Evolutionary conservation across 139 green algal genomes (phyloP), one percentile per base, ranked within the genome.

Genomic region (Diplosphaera chodatii): DNA sequence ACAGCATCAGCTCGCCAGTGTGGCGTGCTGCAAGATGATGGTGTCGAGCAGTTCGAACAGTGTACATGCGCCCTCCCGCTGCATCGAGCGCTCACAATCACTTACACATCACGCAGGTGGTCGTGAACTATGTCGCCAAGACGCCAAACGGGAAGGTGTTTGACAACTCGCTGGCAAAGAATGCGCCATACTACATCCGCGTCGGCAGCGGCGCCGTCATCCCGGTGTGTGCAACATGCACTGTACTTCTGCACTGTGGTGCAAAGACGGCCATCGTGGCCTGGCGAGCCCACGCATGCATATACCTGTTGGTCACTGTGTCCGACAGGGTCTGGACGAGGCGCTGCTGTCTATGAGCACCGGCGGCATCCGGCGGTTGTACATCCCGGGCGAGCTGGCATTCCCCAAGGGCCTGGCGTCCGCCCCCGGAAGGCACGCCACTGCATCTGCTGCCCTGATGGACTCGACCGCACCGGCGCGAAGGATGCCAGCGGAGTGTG

Each of bases 91-190:
- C n/a, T n/a, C n/a, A n/a, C n/a, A n/a, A n/a, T n/a, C n/a, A n/a
- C n/a, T n/a, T n/a, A n/a, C n/a, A n/a, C n/a, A n/a, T n/a, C n/a
- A n/a, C n/a, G 55, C 81, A 94, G 86, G 87, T 97, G n/a, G 80
- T 91, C 15, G 84, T 87, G 1, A 72, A 98, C 82, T 98, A 98
- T 68, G 85, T 97, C 21, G 91, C 93, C 4, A 96, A 95, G 86
- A 93, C 86, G 15, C 76, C 83, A 20, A 74, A 87, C 29, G 84
- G 88, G n/a, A 79, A 78, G 10, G 78, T 95, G 13, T 96, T 98
- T 77, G 89, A 94, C 66, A 93, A 78, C 81, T 92, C 83, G 25
- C 66, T 98, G 15, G 90, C 96, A 25, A 94, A 89, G 70, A 83
- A 86, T 3, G 77, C 79, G 30, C 95, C 89, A 4, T 97, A 96